Base-by-base conservation (phyloP, 441 rosid species). In the Adansonia grandidieri region DNA sequence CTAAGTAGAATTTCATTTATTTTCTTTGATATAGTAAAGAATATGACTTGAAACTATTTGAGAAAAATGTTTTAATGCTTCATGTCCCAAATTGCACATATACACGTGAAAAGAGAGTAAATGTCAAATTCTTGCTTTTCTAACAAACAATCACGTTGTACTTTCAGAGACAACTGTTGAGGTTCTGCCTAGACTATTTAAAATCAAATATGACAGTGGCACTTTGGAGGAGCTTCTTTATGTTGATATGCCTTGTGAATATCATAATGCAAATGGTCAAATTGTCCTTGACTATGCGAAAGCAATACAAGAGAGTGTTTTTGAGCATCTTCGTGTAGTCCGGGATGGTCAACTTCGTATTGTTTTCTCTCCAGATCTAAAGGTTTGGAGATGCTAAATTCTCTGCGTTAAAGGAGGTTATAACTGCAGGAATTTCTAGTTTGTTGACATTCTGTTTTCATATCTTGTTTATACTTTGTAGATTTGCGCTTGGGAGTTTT, bases 401-500 rank as follows among this genome's bases (percentile, higher is more conserved):
- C 11, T 53, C 17, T 60, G 15, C 67, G 57, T 58, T 28, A 65
- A 17, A 7, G 42, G 47, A 71, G 40, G 9, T 67, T 58, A 63
- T 68, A 47, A 65, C 68, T 71, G 45, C 58, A 15, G 48, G 20
- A 79, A 20, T 65, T 22, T 45, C 45, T 76, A 50, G 48, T 45
- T 13, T 28, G 9, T 77, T 70, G 80, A 64, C 68, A 37, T 74
- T 78, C 7, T 73, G 22, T 50, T 56, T 9, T 42, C 61, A 56
- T 73, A n/a, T 17, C 60, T 45, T 71, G 40, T 65, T 79, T 48
- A 66, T 73, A n/a, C 72, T 48, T 74, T 73, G 53, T 68, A 88
- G 91, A 88, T 88, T 62, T 85, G 85, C 80, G 84, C 89, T 60
- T 88, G 91, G 91, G 91, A 88, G 65, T 88, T 88, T 78, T 88